A percentile compares a stretch with the other conserved stretches of the same genome.
phyloP scores from a whole-genome alignment of 2,329 filamentous ascomycete species.

The Dothideomycetidae sp. region DNA sequence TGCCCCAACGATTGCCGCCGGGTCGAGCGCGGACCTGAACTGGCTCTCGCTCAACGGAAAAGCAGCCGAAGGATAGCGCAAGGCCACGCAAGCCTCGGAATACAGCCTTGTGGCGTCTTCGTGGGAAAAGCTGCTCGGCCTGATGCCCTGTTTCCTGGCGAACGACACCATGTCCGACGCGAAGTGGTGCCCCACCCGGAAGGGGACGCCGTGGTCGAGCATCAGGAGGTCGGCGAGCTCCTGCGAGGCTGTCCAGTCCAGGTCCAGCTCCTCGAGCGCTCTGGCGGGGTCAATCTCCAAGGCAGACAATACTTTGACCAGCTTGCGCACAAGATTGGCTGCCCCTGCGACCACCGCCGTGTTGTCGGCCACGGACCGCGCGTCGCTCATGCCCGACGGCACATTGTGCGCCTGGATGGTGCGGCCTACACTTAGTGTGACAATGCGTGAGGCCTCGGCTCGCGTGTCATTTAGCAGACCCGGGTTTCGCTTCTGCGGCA shows the following conservation, averaged over 20 bases:
- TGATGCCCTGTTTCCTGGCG: background rate
- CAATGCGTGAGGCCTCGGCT: no score
- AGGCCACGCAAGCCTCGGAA: background rate
- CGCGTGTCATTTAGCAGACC: no score
- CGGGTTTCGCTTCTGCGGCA: no score
- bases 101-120: background rate
- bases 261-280: conserved; percentile 1
- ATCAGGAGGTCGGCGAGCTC: background rate
- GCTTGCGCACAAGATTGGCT: background rate
- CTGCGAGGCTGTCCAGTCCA: conserved; percentile 1
- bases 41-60: no score
- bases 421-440: no score
- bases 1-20: no score
- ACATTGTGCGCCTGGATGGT: no score
- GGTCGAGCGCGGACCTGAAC: no score
- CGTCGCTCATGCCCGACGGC: background rate
- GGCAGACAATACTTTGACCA: background rate
- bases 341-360: no score
- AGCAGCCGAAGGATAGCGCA: no score
- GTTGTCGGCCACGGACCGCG: background rate
- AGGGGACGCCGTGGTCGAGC: background rate
- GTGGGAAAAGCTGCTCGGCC: background rate
- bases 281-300: background rate
- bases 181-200: background rate
- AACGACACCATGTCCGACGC: background rate